phyloP scores from a whole-genome alignment of 306 rosid species.

The Gleditsia sinensis region DNA sequence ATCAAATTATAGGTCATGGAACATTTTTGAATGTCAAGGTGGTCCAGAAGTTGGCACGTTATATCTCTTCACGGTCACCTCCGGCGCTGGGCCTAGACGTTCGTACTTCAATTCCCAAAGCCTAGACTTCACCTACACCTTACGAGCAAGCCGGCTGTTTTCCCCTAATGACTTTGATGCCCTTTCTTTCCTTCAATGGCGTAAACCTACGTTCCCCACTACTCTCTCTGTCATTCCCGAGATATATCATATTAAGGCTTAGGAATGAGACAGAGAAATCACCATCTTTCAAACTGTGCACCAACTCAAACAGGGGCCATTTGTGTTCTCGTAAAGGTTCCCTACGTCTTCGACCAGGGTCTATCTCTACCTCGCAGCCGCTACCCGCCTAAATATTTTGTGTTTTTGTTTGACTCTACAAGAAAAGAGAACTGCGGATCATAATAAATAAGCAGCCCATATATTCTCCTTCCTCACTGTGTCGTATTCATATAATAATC shows the following conservation, averaged over 20 bases:
- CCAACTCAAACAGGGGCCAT: neutral
- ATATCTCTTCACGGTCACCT: neutral
- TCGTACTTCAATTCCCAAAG: constrained; percentile 83
- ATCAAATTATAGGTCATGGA: constrained; percentile 26
- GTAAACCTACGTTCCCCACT: constrained; percentile 36
- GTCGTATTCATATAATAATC: too few relatives aligned
- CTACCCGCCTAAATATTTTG: too few relatives aligned
- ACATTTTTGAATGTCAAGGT: constrained; percentile 1
- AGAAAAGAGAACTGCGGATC: too few relatives aligned
- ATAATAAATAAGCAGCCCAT: too few relatives aligned
- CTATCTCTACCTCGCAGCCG: constrained; percentile 45
- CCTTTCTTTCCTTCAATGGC: constrained; percentile 45
- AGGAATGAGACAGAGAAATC: constrained; percentile 28
- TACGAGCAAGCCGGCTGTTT: constrained; percentile 77
- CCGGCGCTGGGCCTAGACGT: constrained; percentile 29
- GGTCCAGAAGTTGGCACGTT: too few relatives aligned
- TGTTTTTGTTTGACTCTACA: too few relatives aligned
- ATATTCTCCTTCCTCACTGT: too few relatives aligned
- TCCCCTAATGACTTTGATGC: constrained; percentile 40
- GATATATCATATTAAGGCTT: constrained; percentile 34
- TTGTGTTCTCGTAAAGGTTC: constrained; percentile 31
- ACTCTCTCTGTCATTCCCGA: constrained; percentile 74
- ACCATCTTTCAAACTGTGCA: constrained; percentile 29
- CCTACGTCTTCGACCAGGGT: constrained; percentile 21
- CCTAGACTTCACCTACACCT: constrained; percentile 73